Percentiles rank a stretch among this genome's conserved stretches.
Conservation (phyloP, 495 filamentous ascomycete genomes). For the Filosporella fistucella region DNA sequence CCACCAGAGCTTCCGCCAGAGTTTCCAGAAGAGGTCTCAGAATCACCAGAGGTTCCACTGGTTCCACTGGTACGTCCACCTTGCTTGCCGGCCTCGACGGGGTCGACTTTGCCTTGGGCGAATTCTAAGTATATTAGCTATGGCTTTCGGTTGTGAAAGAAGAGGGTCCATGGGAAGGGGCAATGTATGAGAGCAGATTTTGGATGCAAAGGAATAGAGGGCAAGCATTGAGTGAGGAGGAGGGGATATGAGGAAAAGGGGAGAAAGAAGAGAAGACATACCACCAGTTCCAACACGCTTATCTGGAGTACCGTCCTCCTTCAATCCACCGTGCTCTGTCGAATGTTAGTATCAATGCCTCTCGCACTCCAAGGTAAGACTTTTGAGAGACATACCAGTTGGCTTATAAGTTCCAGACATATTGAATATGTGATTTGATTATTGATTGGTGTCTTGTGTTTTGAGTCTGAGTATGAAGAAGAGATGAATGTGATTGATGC, state of each 20-base stretch:
- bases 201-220: too few species aligned
- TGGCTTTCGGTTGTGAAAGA: too few species aligned
- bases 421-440: not conserved
- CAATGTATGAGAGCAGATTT: too few species aligned
- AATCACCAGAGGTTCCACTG: not conserved
- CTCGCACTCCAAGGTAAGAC: not conserved
- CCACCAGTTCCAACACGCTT: conserved; percentile 20
- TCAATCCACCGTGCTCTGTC: conserved; percentile 21
- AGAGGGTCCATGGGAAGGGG: too few species aligned
- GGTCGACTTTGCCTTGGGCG: conserved; percentile 22
- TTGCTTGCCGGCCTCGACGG: conserved; percentile 16
- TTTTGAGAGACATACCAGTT: conserved; percentile 3
- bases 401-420: conserved; percentile 9
- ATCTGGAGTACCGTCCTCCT: conserved; percentile 23
- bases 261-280: conserved; percentile 5
- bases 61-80: conserved; percentile 12
- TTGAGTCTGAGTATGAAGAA: not conserved
- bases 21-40: not conserved
- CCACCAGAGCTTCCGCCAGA: not conserved
- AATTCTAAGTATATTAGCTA: conserved; percentile 12
- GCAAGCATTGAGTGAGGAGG: too few species aligned
- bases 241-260: not conserved
- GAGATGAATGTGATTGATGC: not conserved
- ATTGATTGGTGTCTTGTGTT: not conserved
- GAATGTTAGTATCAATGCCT: not conserved